A percentile compares a stretch with the other conserved stretches of the same genome.
These are phyloP conservation scores for Phanerochaete carnosa DNA, from an alignment of 768 basidiomycete genomes.

Conservation along the genomic window DNA sequence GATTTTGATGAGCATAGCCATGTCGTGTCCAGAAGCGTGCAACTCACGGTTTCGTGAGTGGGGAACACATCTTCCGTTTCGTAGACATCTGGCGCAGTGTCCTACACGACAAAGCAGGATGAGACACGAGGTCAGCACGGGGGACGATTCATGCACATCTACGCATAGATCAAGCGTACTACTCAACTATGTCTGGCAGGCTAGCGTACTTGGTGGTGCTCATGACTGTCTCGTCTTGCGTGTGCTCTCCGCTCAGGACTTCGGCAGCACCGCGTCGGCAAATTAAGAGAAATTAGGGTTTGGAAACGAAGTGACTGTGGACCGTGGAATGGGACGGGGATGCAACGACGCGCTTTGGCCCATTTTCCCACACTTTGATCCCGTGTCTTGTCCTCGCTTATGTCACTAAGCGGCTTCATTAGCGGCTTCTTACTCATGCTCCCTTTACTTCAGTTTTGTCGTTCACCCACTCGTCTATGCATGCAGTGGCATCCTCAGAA, in stretches of 20 bases:
- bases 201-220: constrained; percentile 73
- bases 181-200: constrained; percentile 86
- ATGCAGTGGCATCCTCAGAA: too few species aligned
- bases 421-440: too few species aligned
- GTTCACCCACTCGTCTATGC: too few species aligned
- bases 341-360: too few species aligned
- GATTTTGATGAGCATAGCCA: not conserved
- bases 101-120: constrained; percentile 41
- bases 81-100: constrained; percentile 88
- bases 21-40: not conserved
- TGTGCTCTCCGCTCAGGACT: not conserved
- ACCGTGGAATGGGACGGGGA: too few species aligned
- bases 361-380: too few species aligned
- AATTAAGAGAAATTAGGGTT: too few species aligned
- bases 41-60: constrained; percentile 47
- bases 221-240: constrained; percentile 13
- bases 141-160: not conserved
- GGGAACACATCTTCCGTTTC: constrained; percentile 83
- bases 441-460: too few species aligned
- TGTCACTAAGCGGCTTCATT: too few species aligned
- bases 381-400: too few species aligned
- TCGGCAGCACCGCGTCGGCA: too few species aligned
- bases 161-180: not conserved
- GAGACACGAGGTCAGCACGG: not conserved
- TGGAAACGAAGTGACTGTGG: too few species aligned